These are phyloP conservation scores for Fusarium coicis DNA, from an alignment of 2,329 filamentous ascomycete genomes.

Conservation along the genomic window DNA sequence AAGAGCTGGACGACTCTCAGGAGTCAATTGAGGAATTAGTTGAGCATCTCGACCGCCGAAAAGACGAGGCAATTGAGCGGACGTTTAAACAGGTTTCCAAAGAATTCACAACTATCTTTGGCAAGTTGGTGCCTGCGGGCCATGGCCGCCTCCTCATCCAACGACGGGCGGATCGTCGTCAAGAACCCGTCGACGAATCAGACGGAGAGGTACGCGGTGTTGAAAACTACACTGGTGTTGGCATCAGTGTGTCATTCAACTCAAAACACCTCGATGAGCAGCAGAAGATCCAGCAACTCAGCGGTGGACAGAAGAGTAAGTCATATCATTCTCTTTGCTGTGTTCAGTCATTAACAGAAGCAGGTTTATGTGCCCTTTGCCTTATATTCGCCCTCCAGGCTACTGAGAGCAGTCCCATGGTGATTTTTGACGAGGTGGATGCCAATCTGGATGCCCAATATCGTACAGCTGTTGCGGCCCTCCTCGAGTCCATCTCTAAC, in stretches of 20 bases:
- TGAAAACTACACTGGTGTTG: constrained; percentile 96
- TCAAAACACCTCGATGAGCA: constrained; percentile 95
- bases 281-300: constrained; percentile 96
- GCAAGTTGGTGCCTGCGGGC: constrained; percentile 92
- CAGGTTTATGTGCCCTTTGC: constrained; percentile 93
- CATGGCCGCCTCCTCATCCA: constrained; percentile 94
- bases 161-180: constrained; percentile 80
- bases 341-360: constrained; percentile 2
- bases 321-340: constrained; percentile 19
- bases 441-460: constrained; percentile 98
- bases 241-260: constrained; percentile 98
- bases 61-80: constrained; percentile 97
- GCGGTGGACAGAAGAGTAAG: constrained; percentile 96
- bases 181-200: constrained; percentile 65
- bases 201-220: constrained; percentile 78
- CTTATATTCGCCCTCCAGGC: constrained; percentile 99
- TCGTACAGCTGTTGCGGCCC: constrained; percentile 90
- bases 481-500: constrained; percentile 81
- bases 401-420: constrained; percentile 96
- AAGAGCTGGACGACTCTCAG: constrained; percentile 88
- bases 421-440: constrained; percentile 99
- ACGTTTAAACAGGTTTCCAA: constrained; percentile 98
- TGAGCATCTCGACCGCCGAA: constrained; percentile 89
- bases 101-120: constrained; percentile 93
- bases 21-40: constrained; percentile 92